Base-by-base conservation (phyloP, 805 yeast species). In the Wickerhamiella kazuoi region DNA sequence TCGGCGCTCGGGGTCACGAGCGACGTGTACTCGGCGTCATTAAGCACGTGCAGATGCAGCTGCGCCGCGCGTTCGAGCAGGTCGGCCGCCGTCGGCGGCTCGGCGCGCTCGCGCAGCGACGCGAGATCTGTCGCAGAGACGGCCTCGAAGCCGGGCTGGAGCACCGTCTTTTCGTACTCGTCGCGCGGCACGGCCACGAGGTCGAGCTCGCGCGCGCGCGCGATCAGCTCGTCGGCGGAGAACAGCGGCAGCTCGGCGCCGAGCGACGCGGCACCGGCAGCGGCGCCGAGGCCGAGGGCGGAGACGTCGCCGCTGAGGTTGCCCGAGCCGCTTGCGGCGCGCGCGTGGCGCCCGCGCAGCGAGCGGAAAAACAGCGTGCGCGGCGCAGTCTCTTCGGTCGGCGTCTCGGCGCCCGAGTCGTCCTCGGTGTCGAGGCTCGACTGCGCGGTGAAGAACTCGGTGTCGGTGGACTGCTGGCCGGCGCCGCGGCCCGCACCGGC, bases 401-500 rank as follows among this genome's bases (percentile, higher is more conserved):
- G 34, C 4, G 40, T 32, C n/a, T 31, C 40, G 5, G 28, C 14
- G 26, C 21, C 36, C 14, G 17, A 9, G 31, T 17, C 31, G 15
- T 21, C 26, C 7, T 33, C 40, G 23, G 8, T n/a, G 15, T 15
- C 15, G 15, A 14, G 21, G 14, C 21, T 24, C 8, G 21, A 23
- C 14, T 26, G 30, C 11, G 31, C 31, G 15, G 37, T 23, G 34
- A 36, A 24, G 26, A 19, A 36, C 16, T 32, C 40, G 8, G 40
- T 31, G 3, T n/a, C 20, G 34, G 19, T 21, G n/a, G n/a, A n/a
- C n/a, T n/a, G n/a, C n/a, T n/a, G n/a, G n/a, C n/a, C n/a, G n/a
- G n/a, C n/a, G n/a, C n/a, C n/a, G n/a, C n/a, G n/a, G n/a, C n/a
- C n/a, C n/a, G n/a, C n/a, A 6, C 11, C 9, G 6, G 26, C 26